Evolutionary conservation across 257 asterid genomes (phyloP), one percentile per base, ranked within the genome.

Genomic region (Solanum clarkiae): DNA sequence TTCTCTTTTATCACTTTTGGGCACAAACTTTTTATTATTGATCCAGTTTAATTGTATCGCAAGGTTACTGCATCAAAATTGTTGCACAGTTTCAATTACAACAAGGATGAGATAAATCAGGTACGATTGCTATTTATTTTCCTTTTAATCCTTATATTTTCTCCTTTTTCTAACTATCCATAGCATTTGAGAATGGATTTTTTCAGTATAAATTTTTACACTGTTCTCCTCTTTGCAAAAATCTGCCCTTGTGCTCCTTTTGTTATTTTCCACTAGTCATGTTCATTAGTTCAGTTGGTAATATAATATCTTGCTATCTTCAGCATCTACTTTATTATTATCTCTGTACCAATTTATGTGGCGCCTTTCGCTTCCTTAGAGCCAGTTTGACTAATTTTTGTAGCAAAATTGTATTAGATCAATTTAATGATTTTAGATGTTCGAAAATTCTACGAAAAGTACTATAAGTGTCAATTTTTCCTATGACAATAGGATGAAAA

Each of bases 71-170:
- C 95, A 49, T 91, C 93, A 92, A 90, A 93, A 89, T 91, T 92
- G 80, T 69, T 94, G 62, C 92, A 92, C 86, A 90, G 93, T 86
- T 96, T 91, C 91, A 90, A 83, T 80, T 93, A 92, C 84, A 95
- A 94, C 93, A 94, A 94, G 91, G 98, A 95, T 86, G 99, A 97
- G 89, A 94, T 97, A 87, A 95, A 97, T 85, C 98, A 94, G 99
- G 98, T 97, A 29, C 10, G 10, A 53, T 26, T 77, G 60, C 65
- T 51, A 32, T 77, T 26, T 8, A 6, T 5, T 51, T 77, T 51
- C 24, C 8, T 77, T 26, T 10, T 26, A 26, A 9, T 15, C 65
- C 47, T 77, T 77, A 77, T 24, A 1, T 14, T 51, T 75, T 75
- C 57, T 75, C 44, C 22, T 22, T 51, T 15, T 15, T 75, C 45